These are phyloP conservation scores for Erigeron canadensis DNA, from an alignment of 129 eudicot genomes.

Conservation along the genomic window DNA sequence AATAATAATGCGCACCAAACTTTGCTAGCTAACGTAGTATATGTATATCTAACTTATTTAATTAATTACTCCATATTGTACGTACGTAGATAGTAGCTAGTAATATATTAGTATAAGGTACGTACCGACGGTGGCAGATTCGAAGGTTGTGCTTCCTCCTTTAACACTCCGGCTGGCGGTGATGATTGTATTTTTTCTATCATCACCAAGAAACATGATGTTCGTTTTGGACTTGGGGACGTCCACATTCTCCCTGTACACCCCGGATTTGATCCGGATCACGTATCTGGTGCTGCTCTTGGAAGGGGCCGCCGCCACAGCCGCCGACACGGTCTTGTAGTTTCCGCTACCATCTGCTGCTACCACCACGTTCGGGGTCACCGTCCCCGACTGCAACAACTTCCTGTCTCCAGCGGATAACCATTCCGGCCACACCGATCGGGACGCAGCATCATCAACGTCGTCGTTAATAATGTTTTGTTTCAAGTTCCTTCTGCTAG, in stretches of 20 bases:
- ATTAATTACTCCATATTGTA: too few species aligned
- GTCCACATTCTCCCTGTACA: constrained; percentile 78
- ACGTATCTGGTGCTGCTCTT: constrained; percentile 62
- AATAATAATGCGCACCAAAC: too few species aligned
- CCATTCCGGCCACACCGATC: constrained; percentile 77
- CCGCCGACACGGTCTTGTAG: constrained; percentile 59
- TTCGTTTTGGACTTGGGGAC: constrained; percentile 58
- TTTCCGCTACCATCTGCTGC: constrained; percentile 90
- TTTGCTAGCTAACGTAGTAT: too few species aligned
- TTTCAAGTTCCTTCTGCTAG: constrained; percentile 39
- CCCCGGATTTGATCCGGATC: constrained; percentile 79
- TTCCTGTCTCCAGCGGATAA: constrained; percentile 64
- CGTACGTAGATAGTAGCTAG: too few species aligned
- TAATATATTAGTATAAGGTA: too few species aligned
- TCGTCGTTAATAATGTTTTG: constrained; percentile 3
- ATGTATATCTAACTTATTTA: not conserved
- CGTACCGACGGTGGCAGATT: constrained; percentile 91
- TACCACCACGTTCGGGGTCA: constrained; percentile 74
- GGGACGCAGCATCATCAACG: too few species aligned
- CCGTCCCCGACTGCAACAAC: constrained; percentile 63
- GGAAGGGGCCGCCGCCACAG: constrained; percentile 85
- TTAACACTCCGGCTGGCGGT: constrained; percentile 64
- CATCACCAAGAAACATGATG: constrained; percentile 85
- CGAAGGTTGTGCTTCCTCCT: constrained; percentile 88
- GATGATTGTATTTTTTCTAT: constrained; percentile 63